A percentile compares a stretch with the other conserved stretches of the same genome.
These are phyloP conservation scores for Paecilomyces niveus DNA, from an alignment of 2,329 filamentous ascomycete genomes.

Conservation along the genomic window DNA sequence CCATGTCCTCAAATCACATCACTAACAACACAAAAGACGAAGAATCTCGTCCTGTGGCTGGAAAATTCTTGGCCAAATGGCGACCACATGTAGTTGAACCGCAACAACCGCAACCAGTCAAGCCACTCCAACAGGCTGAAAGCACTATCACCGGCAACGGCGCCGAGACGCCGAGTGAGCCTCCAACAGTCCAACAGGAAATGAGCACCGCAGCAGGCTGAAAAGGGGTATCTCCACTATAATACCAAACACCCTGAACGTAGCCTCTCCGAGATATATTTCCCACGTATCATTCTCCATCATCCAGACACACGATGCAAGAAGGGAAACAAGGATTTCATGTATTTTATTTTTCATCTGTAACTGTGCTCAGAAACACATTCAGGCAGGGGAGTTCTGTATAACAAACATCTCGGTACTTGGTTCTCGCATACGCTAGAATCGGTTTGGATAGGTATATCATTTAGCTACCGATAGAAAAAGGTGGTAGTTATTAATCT, in stretches of 20 bases:
- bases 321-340: background rate
- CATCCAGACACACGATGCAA: background rate
- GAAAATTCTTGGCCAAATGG: conserved; percentile 51
- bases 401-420: background rate
- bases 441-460: background rate
- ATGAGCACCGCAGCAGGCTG: background rate
- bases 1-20: background rate
- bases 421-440: background rate
- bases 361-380: background rate
- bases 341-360: background rate
- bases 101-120: conserved; percentile 6
- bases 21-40: conserved; percentile 27
- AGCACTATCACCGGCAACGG: background rate
- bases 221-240: background rate
- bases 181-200: background rate
- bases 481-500: background rate
- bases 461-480: background rate
- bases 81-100: conserved; percentile 38
- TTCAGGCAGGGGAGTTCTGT: background rate
- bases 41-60: conserved; percentile 41
- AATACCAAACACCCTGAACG: background rate
- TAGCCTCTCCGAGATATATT: background rate
- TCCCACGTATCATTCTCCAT: background rate
- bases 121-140: background rate
- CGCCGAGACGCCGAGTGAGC: background rate